Conservation (phyloP, 495 filamentous ascomycete genomes). For the Zalerion maritima region DNA sequence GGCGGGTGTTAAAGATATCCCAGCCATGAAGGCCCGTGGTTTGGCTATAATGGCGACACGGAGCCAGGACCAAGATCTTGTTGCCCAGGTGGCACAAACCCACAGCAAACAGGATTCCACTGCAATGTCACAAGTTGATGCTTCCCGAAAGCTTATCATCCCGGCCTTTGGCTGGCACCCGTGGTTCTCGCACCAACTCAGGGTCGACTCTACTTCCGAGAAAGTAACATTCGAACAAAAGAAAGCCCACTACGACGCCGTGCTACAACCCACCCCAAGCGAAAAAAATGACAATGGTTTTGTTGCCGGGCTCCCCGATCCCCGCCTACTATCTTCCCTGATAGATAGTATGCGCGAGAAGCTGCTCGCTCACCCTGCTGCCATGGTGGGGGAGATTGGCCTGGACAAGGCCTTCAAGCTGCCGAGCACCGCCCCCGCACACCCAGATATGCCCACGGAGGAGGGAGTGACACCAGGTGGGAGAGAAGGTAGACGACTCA, state of each 20-base stretch:
- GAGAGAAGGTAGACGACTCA: conserved; percentile 61
- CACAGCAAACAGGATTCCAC: conserved; percentile 9
- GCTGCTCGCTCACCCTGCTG: conserved; percentile 46
- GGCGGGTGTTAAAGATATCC: conserved; percentile 49
- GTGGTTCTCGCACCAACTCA: conserved; percentile 89
- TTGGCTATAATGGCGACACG: conserved; percentile 87
- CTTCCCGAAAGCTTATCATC: conserved; percentile 31
- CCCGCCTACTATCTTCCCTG: conserved; percentile 50
- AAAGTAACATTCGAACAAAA: conserved; percentile 28
- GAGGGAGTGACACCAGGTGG: conserved; percentile 58
- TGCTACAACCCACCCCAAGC: conserved; percentile 45
- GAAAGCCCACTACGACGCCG: conserved; percentile 52
- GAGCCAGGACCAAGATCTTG: conserved; percentile 72
- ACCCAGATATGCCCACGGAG: conserved; percentile 21
- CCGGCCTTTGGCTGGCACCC: conserved; percentile 98
- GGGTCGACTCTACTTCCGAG: conserved; percentile 39
- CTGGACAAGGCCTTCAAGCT: conserved; percentile 77
- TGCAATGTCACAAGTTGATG: conserved; percentile 1
- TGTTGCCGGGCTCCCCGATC: conserved; percentile 52
- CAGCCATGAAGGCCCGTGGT: conserved; percentile 58
- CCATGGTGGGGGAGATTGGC: conserved; percentile 80
- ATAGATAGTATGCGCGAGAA: conserved; percentile 48
- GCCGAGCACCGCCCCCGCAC: conserved; percentile 32
- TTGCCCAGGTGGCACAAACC: conserved; percentile 46
- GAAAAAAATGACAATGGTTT: conserved; percentile 41